A percentile compares a stretch with the other conserved stretches of the same genome.
phyloP scores from a whole-genome alignment of 1,284 basidiomycete genomes.

The Cutaneotrichosporon sp. region DNA sequence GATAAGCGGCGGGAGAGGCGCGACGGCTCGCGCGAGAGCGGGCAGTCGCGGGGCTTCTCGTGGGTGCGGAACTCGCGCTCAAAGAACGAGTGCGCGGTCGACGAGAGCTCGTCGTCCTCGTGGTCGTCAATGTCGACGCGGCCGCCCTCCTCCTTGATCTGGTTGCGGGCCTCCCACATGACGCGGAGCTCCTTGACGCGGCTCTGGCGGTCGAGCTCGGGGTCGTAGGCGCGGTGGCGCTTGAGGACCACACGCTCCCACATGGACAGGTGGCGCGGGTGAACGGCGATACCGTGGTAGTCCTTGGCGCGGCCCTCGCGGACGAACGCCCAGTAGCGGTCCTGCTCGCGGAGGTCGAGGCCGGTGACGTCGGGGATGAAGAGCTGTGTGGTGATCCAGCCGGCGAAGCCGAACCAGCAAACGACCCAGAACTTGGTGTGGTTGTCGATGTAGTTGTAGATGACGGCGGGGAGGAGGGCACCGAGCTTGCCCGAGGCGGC shows the following conservation, averaged over 20 bases:
- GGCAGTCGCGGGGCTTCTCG: slow-evolving; percentile 15
- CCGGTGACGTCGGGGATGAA: slow-evolving; percentile 61
- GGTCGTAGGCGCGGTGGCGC: slow-evolving; percentile 58
- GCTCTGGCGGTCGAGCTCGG: slow-evolving; percentile 56
- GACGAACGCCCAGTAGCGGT: slow-evolving; percentile 60
- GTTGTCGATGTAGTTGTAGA: slow-evolving; percentile 51
- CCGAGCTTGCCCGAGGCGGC: slow-evolving; percentile 58
- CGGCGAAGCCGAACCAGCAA: slow-evolving; percentile 59
- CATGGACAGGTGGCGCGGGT: slow-evolving; percentile 58
- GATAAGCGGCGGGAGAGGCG: neutral
- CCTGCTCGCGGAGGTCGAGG: slow-evolving; percentile 60
- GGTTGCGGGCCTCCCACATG: slow-evolving; percentile 50
- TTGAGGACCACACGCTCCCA: slow-evolving; percentile 58
- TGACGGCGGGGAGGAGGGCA: slow-evolving; percentile 55
- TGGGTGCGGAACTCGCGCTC: slow-evolving; percentile 27
- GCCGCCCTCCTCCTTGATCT: slow-evolving; percentile 29
- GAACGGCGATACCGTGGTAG: slow-evolving; percentile 61
- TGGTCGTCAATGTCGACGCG: slow-evolving; percentile 28
- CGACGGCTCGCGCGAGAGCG: neutral
- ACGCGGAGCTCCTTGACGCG: slow-evolving; percentile 58
- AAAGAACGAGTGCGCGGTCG: slow-evolving; percentile 32
- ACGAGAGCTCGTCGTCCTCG: slow-evolving; percentile 35
- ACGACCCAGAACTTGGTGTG: slow-evolving; percentile 60
- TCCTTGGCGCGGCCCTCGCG: slow-evolving; percentile 55
- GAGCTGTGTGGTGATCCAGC: slow-evolving; percentile 55